A percentile compares a stretch with the other conserved stretches of the same genome.
Evolutionary conservation across 257 asterid species (phyloP).

Genomic region (Primulina tabacum): DNA sequence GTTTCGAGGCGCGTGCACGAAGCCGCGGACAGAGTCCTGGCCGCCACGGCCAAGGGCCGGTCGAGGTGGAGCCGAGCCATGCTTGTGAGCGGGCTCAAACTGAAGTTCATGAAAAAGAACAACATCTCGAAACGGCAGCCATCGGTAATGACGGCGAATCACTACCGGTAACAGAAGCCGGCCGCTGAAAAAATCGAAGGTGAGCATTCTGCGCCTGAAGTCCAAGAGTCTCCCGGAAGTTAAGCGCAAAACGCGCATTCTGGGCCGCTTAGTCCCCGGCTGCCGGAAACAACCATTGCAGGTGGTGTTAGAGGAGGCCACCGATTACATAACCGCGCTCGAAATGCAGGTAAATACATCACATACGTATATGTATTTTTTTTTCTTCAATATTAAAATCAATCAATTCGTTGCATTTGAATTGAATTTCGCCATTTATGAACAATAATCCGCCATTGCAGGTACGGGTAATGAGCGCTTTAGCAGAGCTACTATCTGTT

Average conservation of each 20-base stretch:
- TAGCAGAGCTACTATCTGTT: conserved; percentile 75
- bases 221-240: conserved; percentile 70
- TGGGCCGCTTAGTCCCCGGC: conserved; percentile 82
- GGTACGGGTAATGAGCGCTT: conserved; percentile 87
- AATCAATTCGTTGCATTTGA: neutral
- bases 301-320: conserved; percentile 80
- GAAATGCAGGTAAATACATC: conserved; percentile 64
- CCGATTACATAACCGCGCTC: conserved; percentile 89
- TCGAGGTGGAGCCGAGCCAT: conserved; percentile 95
- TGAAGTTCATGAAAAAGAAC: conserved; percentile 69
- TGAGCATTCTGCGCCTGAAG: conserved; percentile 55
- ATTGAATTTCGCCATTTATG: neutral
- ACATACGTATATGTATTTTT: too few relatives aligned
- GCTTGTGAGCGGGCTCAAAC: conserved; percentile 61
- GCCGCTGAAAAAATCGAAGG: conserved; percentile 59
- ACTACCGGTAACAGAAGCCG: conserved; percentile 49
- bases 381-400: neutral
- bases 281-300: conserved; percentile 86
- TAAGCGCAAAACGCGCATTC: conserved; percentile 66
- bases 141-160: conserved; percentile 34
- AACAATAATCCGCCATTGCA: conserved; percentile 15
- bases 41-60: conserved; percentile 80
- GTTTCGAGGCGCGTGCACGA: conserved; percentile 63
- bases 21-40: conserved; percentile 72
- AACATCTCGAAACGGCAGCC: conserved; percentile 47